Evolutionary conservation across 1,284 basidiomycete species (phyloP), one percentile per base, ranked within the genome.

Genomic region (Volvariella surrecta): DNA sequence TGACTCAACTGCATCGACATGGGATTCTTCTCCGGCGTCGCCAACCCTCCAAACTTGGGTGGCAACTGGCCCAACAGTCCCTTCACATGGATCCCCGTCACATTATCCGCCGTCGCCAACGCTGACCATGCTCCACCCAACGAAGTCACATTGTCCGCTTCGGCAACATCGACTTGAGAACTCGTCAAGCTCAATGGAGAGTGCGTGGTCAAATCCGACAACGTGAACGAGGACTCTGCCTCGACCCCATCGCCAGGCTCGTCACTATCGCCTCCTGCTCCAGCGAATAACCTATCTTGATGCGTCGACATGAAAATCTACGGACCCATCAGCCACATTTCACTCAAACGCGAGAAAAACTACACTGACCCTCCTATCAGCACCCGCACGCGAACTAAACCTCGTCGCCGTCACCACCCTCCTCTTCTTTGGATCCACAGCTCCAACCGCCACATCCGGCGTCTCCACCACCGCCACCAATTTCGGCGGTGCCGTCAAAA

Each of bases 1-100:
- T 89, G 87, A 50, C 79, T 87, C 51, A 89, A 58, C 53, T 89
- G 85, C 83, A 89, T 88, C 45, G 82, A 83, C 86, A 89, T 89
- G 10, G 87, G 87, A 53, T 89, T 89, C 73, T 88, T 87, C 61
- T 85, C 85, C 1, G 86, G 86, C 15, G 74, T 83, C 24, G 86
- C 83, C 21, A 89, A 64, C 1, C 86, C 86, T 17, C 66, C 58
- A 53, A 88, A 89, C 55, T 82, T 85, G 24, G 56, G 52, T 1
- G 83, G 83, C 15, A 85, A 55, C 10, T 62, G 50, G 0, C 85
- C 79, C 31, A 73, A 58, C 1, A 87, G 52, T 3, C 85, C 84
- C 52, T 72, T 75, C 8, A 74, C 60, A 8, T 59, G 63, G 2
- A 55, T 56, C 8, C 60, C 62, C 18, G 58, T 48, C 21, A 52